Percentiles rank a stretch among this genome's conserved stretches.
phyloP scores from a whole-genome alignment of 306 rosid species.

The Cicer pinnatifidum region DNA sequence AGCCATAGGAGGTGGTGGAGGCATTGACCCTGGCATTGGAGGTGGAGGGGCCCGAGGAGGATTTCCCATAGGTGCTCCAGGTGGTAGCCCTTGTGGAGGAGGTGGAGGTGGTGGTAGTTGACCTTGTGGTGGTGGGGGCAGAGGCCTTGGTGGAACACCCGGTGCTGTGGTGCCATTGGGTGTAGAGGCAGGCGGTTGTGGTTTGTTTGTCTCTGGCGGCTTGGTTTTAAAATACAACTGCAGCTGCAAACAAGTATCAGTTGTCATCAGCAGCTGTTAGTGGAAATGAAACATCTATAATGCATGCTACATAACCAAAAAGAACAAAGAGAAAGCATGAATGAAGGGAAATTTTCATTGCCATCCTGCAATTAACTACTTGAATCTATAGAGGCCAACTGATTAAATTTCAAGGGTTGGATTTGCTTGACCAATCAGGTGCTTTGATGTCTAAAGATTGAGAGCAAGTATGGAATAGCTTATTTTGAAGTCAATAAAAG shows the following conservation, averaged over 20 bases:
- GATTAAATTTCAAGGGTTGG: background rate
- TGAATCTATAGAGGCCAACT: background rate
- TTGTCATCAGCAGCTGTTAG: constrained; percentile 38
- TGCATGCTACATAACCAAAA: background rate
- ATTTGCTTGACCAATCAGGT: background rate
- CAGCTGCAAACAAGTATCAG: constrained; percentile 60
- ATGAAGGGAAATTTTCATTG: background rate
- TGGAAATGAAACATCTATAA: constrained; percentile 14
- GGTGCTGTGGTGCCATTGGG: constrained; percentile 79
- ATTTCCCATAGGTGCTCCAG: constrained; percentile 69
- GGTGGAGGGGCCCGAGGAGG: constrained; percentile 86
- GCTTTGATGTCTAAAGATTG: background rate
- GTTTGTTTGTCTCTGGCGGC: constrained; percentile 85
- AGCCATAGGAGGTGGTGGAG: constrained; percentile 82
- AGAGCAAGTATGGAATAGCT: background rate
- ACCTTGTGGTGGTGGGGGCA: constrained; percentile 85
- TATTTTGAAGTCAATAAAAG: background rate
- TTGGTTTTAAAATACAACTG: constrained; percentile 88
- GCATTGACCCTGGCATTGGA: constrained; percentile 72
- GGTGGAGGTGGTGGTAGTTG: constrained; percentile 86
- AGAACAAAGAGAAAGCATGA: constrained; percentile 15
- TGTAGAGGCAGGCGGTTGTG: constrained; percentile 69
- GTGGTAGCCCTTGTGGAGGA: constrained; percentile 73
- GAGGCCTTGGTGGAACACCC: constrained; percentile 82
- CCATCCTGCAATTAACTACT: constrained; percentile 15